These are phyloP conservation scores for Pseudohalonectria lignicola DNA, from an alignment of 2,329 filamentous ascomycete genomes.

Conservation along the genomic window DNA sequence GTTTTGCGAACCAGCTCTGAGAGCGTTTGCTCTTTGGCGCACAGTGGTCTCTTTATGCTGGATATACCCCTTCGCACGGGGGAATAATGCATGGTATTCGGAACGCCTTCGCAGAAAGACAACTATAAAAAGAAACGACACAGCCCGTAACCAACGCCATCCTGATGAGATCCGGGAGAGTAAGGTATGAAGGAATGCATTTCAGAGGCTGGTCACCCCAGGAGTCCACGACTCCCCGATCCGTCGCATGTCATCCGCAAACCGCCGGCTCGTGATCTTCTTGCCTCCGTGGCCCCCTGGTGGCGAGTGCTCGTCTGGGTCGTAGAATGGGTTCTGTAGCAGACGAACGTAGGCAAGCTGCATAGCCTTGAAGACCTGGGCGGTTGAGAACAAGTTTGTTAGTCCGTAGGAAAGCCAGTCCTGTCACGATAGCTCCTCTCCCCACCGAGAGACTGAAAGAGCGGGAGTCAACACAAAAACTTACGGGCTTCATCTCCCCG, in stretches of 20 bases:
- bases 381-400: background rate
- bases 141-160: background rate
- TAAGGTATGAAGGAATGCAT: too few relatives aligned
- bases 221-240: conserved; percentile 82
- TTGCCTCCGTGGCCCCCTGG: conserved; percentile 40
- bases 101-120: background rate
- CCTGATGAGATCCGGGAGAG: too few relatives aligned
- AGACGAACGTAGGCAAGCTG: conserved; percentile 86
- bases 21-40: too few relatives aligned
- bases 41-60: too few relatives aligned
- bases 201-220: conserved; percentile 49
- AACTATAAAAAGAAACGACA: background rate
- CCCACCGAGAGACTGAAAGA: background rate
- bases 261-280: conserved; percentile 72
- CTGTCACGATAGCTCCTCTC: too few relatives aligned
- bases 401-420: too few relatives aligned
- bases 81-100: too few relatives aligned
- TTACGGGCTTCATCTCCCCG: conserved; percentile 74
- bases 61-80: too few relatives aligned
- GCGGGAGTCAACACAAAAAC: conserved; percentile 20
- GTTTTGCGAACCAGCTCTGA: conserved; percentile 12
- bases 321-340: conserved; percentile 90
- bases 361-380: conserved; percentile 65
- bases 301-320: conserved; percentile 72
- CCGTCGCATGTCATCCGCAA: conserved; percentile 69